Evolutionary conservation across 495 filamentous ascomycete genomes (phyloP), one percentile per base, ranked within the genome.

Genomic region (Penicillium ucsense): DNA sequence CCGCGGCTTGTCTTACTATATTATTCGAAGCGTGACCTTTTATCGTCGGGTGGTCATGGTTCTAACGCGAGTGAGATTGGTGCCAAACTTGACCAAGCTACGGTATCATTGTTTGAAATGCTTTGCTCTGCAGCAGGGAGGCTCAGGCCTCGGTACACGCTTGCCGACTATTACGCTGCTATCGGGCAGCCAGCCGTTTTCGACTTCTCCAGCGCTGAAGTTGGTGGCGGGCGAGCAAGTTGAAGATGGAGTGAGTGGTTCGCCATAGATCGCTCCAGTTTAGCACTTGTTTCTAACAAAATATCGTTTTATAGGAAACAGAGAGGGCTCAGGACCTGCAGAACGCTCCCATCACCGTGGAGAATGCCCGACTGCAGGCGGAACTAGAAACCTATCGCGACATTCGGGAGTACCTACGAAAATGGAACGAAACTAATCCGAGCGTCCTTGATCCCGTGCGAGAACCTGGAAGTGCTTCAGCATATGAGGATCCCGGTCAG

Each of bases 391-490:
- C 54, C 11, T 60, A 65, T 37, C 57, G 56, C 38, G 53, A 71
- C 41, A 76, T 82, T 42, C 70, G 79, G 47, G 53, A 73, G 33
- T 72, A 72, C 38, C 62, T 85, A 12, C 63, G 65, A 33, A 60
- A 64, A 67, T 85, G 82, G 82, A 68, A 77, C 40, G 50, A 57
- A 3, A 50, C 41, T 7, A 62, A 64, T 39, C 46, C 60, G 1
- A 65, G 64, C 31, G 20, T 37, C 5, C 20, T 70, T 31, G 71
- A 74, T 35, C 69, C 71, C 0, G 51, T 74, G 5, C 60, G 51
- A 6, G 59, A 57, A 20, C 52, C 59, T 1, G 52, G 45, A n/a
- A 51, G 54, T 7, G 49, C 50, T 1, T 57, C 54, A 28, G 4
- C 46, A 10, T 29, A 38, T 20, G 43, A 51, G 3, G 28, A 38